Evolutionary conservation across 2,329 filamentous ascomycete genomes (phyloP), one percentile per base, ranked within the genome.

Genomic region (Ambrosiella cleistominuta): DNA sequence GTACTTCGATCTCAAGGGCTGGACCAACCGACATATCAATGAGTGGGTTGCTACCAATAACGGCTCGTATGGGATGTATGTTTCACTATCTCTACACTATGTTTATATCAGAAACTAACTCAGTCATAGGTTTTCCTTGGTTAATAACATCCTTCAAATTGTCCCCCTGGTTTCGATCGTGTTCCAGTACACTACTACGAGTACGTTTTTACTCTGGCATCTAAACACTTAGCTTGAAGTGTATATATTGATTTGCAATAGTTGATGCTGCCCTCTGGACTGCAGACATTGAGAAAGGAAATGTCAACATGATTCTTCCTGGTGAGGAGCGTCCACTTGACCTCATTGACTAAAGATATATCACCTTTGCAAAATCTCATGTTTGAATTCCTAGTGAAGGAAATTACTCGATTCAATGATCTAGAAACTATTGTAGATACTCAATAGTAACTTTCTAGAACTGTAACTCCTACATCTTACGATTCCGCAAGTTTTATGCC

Each of bases 221-320:
- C n/a, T 7, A 7, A n/a, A 6, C 42, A 36, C 27, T 42, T 42
- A 42, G 40, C 40, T 42, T 8, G 11, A 42, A n/a, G 15, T n/a
- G 19, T 19, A n/a, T 38, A 35, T 49, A 64, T 63, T 9, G 35
- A 27, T 9, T 5, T 39, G 51, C 15, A 42, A 7, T 53, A 82
- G 88, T 95, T 60, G 91, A 89, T 7, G 91, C 90, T 57, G 91
- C 91, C 7, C 72, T 97, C n/a, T 96, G 89, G 89, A 90, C 91
- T 45, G 86, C 88, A 15, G 89, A 94, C 68, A 79, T 94, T 60
- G 88, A 94, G 68, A 68, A 70, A 36, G 74, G 75, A 64, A 71
- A 73, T 58, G 73, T 69, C 8, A 68, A 69, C 45, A 78, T 78
- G 74, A 52, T 54, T 8, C 54, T 39, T 39, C 45, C 58, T 7